Evolutionary conservation across 805 yeast genomes (phyloP).

Genomic region (Ogataea henricii): DNA sequence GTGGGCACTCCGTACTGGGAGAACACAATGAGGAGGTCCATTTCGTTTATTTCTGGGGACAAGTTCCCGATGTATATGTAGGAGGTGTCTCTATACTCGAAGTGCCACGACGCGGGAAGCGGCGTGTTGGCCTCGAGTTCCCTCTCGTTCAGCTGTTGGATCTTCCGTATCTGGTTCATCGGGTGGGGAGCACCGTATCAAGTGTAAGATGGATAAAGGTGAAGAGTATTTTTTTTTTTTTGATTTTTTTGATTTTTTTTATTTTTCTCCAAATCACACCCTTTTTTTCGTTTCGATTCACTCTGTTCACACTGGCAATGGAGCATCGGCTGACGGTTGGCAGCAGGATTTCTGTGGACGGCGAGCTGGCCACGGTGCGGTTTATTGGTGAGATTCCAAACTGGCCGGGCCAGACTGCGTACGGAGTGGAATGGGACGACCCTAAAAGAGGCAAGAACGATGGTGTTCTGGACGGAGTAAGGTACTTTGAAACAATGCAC

Average conservation of each 20-base stretch:
- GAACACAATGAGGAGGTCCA: constrained; percentile 74
- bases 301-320: neutral
- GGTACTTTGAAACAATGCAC: constrained; percentile 51
- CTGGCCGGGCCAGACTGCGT: constrained; percentile 60
- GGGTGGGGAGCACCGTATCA: neutral
- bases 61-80: constrained; percentile 78
- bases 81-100: constrained; percentile 75
- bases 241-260: neutral
- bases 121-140: constrained; percentile 67
- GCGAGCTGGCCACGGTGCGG: constrained; percentile 60
- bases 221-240: neutral
- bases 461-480: constrained; percentile 56
- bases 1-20: constrained; percentile 90
- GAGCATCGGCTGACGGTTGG: constrained; percentile 10
- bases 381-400: constrained; percentile 60
- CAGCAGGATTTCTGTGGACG: constrained; percentile 37
- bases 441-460: constrained; percentile 66
- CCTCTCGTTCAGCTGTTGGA: constrained; percentile 59
- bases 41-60: constrained; percentile 64
- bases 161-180: constrained; percentile 32
- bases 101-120: constrained; percentile 82
- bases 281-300: too few relatives aligned
- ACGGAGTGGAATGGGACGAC: constrained; percentile 90
- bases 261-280: neutral
- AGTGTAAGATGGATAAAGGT: neutral